A percentile compares a stretch with the other conserved stretches of the same genome.
These are phyloP conservation scores for Euphorbia schlechtendalii DNA, from an alignment of 441 rosid species.

Conservation along the genomic window DNA sequence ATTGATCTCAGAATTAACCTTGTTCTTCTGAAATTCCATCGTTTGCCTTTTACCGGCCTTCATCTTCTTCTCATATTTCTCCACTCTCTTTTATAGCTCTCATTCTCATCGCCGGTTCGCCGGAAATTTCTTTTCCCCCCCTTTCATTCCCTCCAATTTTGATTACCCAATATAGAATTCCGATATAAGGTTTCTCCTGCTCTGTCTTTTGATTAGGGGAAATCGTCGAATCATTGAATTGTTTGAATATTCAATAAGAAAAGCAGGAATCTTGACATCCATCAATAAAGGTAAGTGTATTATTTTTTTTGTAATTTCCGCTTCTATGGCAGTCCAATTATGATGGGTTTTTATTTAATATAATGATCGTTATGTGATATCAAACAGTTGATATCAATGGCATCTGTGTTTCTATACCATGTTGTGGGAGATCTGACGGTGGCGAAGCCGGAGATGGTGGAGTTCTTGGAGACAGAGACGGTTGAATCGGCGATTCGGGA, in stretches of 20 bases:
- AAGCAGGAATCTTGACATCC: not conserved
- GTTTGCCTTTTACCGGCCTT: slow-evolving; percentile 54
- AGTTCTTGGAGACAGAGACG: slow-evolving; percentile 73
- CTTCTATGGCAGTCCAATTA: not conserved
- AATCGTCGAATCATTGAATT: not conserved
- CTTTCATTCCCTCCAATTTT: not conserved
- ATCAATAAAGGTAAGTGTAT: not conserved
- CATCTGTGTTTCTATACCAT: slow-evolving; percentile 81
- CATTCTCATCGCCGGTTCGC: slow-evolving; percentile 22
- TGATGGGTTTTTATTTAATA: not conserved
- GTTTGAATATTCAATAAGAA: slow-evolving; percentile 1
- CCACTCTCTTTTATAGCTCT: slow-evolving; percentile 73
- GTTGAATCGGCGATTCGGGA: slow-evolving; percentile 76
- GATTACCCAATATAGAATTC: not conserved
- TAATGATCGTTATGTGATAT: not conserved
- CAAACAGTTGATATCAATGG: slow-evolving; percentile 37
- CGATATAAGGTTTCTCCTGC: too few species aligned
- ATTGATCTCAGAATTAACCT: not conserved
- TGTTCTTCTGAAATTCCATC: slow-evolving; percentile 35
- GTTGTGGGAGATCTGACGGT: slow-evolving; percentile 97
- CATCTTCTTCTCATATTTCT: slow-evolving; percentile 74
- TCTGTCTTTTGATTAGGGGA: too few species aligned
- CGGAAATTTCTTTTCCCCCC: slow-evolving; percentile 4
- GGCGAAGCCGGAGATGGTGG: slow-evolving; percentile 91
- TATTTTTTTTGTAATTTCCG: not conserved